Evolutionary conservation across 306 rosid genomes (phyloP), one percentile per base, ranked within the genome.

Genomic region (Arachis stenosperma): DNA sequence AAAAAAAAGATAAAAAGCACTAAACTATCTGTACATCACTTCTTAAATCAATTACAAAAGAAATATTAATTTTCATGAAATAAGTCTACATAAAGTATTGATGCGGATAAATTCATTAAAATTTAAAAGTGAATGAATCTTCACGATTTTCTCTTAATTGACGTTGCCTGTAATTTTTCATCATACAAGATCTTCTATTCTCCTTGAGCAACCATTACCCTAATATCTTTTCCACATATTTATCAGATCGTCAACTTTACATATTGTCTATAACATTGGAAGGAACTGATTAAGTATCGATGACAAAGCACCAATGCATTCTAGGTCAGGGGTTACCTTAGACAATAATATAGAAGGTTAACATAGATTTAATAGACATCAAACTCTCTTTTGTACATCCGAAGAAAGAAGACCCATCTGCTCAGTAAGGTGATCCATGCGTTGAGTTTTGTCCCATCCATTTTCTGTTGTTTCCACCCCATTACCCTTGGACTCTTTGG

Each of bases 371-470:
- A 75, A 75, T 63, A 72, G 84, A 46, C 40, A 58, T 88, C 84
- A 88, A 62, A 78, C 81, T 81, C 82, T 75, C 52, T 84, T 60
- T 14, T 52, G 14, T 9, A 75, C 47, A 37, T 91, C 91, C 43
- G 99, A 90, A 54, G 88, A 59, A 63, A 94, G 98, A 85, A 70
- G 91, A 61, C 86, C 97, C 99, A 94, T 94, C 83, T 91, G 90
- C 81, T 88, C 93, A 0, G 96, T 86, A 73, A 94, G 90, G 51
- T 81, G 81, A 79, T 90, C 92, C 96, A 94, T 47, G 51, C 71
- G 81, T 80, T 81, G 89, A 76, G 79, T 29, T 71, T 84, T 91
- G 68, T 69, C 85, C 90, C 94, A 89, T 77, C 90, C 90, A 67
- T 91, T 83, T 78, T 84, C 91, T 53, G 64, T 80, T 7, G 78